phyloP scores from a whole-genome alignment of 208 protist genomes.

The Trypanosoma brucei region DNA sequence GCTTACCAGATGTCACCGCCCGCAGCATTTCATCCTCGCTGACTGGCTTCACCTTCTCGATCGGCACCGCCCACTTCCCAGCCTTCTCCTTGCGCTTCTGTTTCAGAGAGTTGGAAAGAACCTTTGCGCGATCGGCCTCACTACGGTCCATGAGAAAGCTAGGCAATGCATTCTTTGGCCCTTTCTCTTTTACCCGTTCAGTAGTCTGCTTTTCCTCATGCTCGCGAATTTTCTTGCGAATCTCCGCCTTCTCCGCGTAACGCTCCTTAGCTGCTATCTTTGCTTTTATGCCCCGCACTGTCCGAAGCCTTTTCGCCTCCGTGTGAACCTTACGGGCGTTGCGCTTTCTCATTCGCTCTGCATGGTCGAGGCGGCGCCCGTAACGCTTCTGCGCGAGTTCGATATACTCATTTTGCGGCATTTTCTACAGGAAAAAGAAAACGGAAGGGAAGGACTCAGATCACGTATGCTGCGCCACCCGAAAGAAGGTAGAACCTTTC shows the following conservation, averaged over 20 bases:
- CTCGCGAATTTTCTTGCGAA: conserved; percentile 99
- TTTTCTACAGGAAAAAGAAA: conserved; percentile 17
- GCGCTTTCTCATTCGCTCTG: conserved; percentile 97
- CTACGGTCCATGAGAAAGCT: conserved; percentile 99
- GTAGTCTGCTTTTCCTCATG: conserved; percentile 95
- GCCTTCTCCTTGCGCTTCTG: conserved; percentile 99
- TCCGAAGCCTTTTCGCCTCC: conserved; percentile 92
- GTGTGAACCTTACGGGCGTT: conserved; percentile 96
- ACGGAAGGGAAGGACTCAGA: no score
- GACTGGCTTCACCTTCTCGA: conserved; percentile 98
- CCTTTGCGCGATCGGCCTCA: conserved; percentile 95
- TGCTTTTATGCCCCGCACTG: conserved; percentile 96
- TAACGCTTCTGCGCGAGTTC: conserved; percentile 97
- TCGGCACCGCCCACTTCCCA: conserved; percentile 99
- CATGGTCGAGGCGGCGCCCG: conserved; percentile 97
- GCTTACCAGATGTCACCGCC: conserved; percentile 94
- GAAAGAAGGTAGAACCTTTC: neutral
- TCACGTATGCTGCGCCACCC: neutral
- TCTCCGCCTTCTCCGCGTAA: conserved; percentile 98
- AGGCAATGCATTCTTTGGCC: conserved; percentile 97
- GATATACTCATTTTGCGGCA: conserved; percentile 99
- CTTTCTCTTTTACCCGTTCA: conserved; percentile 92
- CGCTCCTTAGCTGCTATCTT: conserved; percentile 98
- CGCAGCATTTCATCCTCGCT: conserved; percentile 99
- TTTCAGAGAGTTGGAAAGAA: conserved; percentile 99